These are phyloP conservation scores for Kluyveromyces marxianus DNA, from an alignment of 1,139 yeast species.

Conservation along the genomic window DNA sequence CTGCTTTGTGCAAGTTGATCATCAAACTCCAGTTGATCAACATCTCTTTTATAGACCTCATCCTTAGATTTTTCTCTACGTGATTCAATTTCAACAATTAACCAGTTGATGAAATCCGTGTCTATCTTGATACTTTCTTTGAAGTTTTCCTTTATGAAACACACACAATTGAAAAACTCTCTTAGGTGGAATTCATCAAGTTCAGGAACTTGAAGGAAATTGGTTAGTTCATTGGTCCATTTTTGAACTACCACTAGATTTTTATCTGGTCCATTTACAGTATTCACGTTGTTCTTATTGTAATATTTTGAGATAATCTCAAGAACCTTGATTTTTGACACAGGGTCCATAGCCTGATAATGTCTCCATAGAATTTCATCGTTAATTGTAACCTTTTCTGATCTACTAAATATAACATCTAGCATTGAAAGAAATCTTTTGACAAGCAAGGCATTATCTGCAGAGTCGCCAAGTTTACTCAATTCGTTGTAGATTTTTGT, in stretches of 20 bases:
- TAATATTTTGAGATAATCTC: conserved; percentile 22
- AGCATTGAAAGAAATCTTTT: conserved; percentile 26
- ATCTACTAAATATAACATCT: conserved; percentile 15
- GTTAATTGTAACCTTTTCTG: conserved; percentile 10
- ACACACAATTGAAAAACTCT: conserved; percentile 38
- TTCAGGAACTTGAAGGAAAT: conserved; percentile 22
- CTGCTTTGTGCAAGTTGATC: conserved; percentile 48
- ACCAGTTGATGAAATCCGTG: conserved; percentile 50
- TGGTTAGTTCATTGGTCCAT: conserved; percentile 23
- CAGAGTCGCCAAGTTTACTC: not conserved
- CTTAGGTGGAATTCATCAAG: conserved; percentile 38
- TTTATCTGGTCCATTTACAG: not conserved
- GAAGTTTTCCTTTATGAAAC: conserved; percentile 29
- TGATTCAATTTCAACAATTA: conserved; percentile 43
- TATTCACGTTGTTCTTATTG: not conserved
- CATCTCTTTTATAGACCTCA: conserved; percentile 22
- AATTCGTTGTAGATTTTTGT: not conserved
- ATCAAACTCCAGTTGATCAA: conserved; percentile 35
- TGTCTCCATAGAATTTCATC: conserved; percentile 15
- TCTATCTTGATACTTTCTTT: conserved; percentile 25
- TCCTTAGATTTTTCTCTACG: conserved; percentile 31
- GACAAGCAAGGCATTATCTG: conserved; percentile 9
- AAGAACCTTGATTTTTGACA: conserved; percentile 23
- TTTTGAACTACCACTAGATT: conserved; percentile 9
- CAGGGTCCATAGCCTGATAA: conserved; percentile 22